Conservation (phyloP, 1,284 basidiomycete genomes). For the Coriolopsis trogii region DNA sequence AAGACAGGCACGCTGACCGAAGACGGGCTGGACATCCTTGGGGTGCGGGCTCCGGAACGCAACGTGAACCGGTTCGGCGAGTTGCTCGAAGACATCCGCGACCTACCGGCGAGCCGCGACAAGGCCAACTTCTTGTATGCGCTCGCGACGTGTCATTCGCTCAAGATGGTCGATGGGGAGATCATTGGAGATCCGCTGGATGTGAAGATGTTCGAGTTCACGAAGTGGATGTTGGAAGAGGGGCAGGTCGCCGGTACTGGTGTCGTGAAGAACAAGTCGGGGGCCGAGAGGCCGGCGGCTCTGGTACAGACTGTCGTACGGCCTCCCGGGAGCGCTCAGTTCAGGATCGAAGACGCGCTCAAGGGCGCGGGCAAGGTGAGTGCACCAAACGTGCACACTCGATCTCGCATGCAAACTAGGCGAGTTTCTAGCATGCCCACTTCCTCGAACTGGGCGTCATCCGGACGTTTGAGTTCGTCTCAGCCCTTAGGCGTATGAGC, state of each 20-base stretch:
- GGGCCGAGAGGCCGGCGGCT: slow-evolving; percentile 78
- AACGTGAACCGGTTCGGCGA: slow-evolving; percentile 85
- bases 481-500: slow-evolving; percentile 92
- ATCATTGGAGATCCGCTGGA: slow-evolving; percentile 96
- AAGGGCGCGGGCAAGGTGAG: slow-evolving; percentile 77
- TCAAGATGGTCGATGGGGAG: slow-evolving; percentile 91
- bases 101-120: slow-evolving; percentile 63
- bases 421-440: slow-evolving; percentile 76
- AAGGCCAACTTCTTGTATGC: slow-evolving; percentile 91
- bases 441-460: slow-evolving; percentile 97
- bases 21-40: slow-evolving; percentile 96
- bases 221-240: slow-evolving; percentile 95
- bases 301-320: slow-evolving; percentile 97
- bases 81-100: slow-evolving; percentile 85
- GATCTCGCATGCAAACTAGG: neutral
- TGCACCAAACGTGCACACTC: too few relatives aligned
- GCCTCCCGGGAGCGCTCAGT: slow-evolving; percentile 89
- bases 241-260: slow-evolving; percentile 73
- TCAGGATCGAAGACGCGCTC: slow-evolving; percentile 91
- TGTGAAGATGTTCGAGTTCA: slow-evolving; percentile 97
- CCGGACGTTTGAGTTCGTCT: slow-evolving; percentile 96
- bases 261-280: slow-evolving; percentile 66
- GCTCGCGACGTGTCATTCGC: slow-evolving; percentile 93
- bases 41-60: slow-evolving; percentile 83
- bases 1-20: slow-evolving; percentile 99